Percentiles rank a stretch among this genome's conserved stretches.
Evolutionary conservation across 2,329 filamentous ascomycete genomes (phyloP).

Genomic region (Colletotrichum sublineola): DNA sequence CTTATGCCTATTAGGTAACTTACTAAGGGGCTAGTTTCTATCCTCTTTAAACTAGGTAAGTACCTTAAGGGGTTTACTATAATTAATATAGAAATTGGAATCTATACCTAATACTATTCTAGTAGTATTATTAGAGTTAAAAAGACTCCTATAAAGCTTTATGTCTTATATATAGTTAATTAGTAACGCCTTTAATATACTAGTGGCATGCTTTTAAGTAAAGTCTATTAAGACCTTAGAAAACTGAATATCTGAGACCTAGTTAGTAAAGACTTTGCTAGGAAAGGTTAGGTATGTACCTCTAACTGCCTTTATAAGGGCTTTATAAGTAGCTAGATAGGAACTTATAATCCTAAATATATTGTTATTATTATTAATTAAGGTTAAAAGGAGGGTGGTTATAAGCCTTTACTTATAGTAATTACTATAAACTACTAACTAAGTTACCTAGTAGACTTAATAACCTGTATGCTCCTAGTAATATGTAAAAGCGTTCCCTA

Average conservation of each 20-base stretch:
- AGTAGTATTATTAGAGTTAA: constrained; percentile 47
- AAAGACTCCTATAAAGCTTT: constrained; percentile 53
- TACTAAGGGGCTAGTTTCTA: constrained; percentile 44
- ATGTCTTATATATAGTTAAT: constrained; percentile 55
- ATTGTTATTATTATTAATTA: constrained; percentile 49
- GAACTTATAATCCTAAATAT: constrained; percentile 57
- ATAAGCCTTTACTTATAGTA: constrained; percentile 54
- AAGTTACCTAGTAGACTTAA: no score
- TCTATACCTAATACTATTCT: constrained; percentile 51
- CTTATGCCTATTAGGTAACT: constrained; percentile 44
- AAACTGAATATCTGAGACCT: constrained; percentile 43
- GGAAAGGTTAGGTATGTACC: constrained; percentile 41
- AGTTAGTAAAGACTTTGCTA: background rate
- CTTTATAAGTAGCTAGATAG: constrained; percentile 53
- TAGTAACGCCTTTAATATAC: constrained; percentile 52
- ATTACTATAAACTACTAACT: no score
- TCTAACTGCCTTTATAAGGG: constrained; percentile 49
- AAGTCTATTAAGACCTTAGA: constrained; percentile 46
- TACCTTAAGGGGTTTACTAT: constrained; percentile 50
- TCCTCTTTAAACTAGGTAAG: constrained; percentile 26
- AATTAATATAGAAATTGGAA: constrained; percentile 55
- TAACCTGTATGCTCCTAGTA: no score
- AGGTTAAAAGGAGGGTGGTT: constrained; percentile 48
- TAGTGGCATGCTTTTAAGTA: constrained; percentile 47
- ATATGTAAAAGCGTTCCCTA: no score